Evolutionary conservation across 352 stramenopile genomes (phyloP).

Genomic region (Thraustotheca clavata): DNA sequence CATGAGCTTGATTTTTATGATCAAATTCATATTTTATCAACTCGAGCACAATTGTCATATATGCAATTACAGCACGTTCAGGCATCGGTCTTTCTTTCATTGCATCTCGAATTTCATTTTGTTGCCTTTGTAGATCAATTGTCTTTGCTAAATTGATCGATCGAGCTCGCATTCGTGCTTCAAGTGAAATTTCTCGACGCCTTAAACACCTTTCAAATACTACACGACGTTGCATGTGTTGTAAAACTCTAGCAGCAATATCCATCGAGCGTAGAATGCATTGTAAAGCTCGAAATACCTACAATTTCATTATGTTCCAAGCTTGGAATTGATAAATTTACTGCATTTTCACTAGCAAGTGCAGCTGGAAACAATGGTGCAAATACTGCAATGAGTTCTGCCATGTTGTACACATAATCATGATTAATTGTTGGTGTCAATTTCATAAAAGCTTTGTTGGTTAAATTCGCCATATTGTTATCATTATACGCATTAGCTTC

Average conservation of each 20-base stretch:
- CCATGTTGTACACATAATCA: conserved; percentile 44
- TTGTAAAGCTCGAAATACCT: background rate
- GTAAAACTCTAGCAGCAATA: conserved; percentile 55
- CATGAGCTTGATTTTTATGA: conserved; percentile 24
- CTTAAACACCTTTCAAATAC: conserved; percentile 40
- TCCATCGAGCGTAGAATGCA: conserved; percentile 56
- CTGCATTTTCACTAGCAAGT: conserved; percentile 55
- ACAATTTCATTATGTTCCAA: conserved; percentile 33
- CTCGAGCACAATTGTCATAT: conserved; percentile 52
- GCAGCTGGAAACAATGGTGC: conserved; percentile 51
- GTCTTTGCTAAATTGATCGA: conserved; percentile 72
- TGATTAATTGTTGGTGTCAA: conserved; percentile 49
- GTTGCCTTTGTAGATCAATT: conserved; percentile 57
- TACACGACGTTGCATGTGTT: conserved; percentile 65
- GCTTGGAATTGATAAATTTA: conserved; percentile 1
- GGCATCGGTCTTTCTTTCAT: conserved; percentile 35
- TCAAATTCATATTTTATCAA: conserved; percentile 31
- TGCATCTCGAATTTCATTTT: conserved; percentile 46
- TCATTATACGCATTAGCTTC: conserved; percentile 56
- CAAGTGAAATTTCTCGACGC: conserved; percentile 35
- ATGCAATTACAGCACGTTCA: conserved; percentile 35
- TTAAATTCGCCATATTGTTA: conserved; percentile 52
- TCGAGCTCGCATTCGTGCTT: conserved; percentile 41
- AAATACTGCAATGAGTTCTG: conserved; percentile 41
- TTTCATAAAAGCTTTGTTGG: conserved; percentile 65